A percentile compares a stretch with the other conserved stretches of the same genome.
Conservation (phyloP, 208 protist genomes). For the Trypanosoma vivax region DNA sequence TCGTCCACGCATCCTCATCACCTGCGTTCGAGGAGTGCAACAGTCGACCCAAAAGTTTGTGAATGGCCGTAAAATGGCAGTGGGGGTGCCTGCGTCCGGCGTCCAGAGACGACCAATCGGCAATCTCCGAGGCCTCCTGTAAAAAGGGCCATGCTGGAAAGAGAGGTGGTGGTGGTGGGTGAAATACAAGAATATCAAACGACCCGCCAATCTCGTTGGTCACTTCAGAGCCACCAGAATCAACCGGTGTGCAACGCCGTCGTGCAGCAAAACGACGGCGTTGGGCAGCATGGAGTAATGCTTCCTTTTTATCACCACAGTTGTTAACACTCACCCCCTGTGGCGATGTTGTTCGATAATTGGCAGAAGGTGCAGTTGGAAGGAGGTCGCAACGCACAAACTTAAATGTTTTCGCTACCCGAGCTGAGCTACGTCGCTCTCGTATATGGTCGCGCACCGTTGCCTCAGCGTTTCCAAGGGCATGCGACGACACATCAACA, state of each 20-base stretch:
- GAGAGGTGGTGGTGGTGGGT: slow-evolving; percentile 21
- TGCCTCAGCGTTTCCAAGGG: slow-evolving; percentile 53
- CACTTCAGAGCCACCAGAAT: background rate
- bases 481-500: slow-evolving; percentile 27
- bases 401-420: slow-evolving; percentile 8
- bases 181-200: slow-evolving; percentile 44
- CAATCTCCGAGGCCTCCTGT: background rate
- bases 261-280: slow-evolving; percentile 18
- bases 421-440: slow-evolving; percentile 20
- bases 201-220: slow-evolving; percentile 11
- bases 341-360: too few species aligned
- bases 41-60: slow-evolving; percentile 24
- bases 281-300: slow-evolving; percentile 16
- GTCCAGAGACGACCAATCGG: background rate
- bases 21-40: background rate
- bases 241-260: background rate
- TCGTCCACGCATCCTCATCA: background rate
- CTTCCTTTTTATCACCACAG: background rate
- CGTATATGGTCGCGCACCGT: slow-evolving; percentile 54
- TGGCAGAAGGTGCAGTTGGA: background rate
- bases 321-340: background rate
- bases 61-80: slow-evolving; percentile 11
- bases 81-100: slow-evolving; percentile 17
- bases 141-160: slow-evolving; percentile 21
- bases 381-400: slow-evolving; percentile 24